Percentiles rank a stretch among this genome's conserved stretches.
Conservation (phyloP, 495 filamentous ascomycete genomes). For the Aspergillus incahuasiensis region DNA sequence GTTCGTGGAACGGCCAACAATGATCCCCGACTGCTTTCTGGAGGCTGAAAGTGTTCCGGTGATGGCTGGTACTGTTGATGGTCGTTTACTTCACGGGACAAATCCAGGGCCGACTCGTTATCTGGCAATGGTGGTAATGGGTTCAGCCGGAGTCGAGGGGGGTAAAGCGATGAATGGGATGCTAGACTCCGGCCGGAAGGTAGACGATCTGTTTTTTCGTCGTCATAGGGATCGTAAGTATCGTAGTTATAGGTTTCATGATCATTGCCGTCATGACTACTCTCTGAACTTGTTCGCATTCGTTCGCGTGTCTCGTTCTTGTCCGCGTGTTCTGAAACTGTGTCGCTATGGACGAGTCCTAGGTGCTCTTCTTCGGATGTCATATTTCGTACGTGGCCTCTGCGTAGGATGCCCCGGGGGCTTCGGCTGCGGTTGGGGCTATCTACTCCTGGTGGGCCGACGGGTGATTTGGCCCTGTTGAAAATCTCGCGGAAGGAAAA, state of each 20-base stretch:
- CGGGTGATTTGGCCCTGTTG: constrained; percentile 37
- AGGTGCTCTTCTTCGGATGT: constrained; percentile 82
- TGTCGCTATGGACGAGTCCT: constrained; percentile 79
- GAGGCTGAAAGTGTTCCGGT: not conserved
- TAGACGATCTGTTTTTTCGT: not conserved
- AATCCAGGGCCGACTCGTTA: constrained; percentile 14
- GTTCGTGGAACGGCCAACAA: constrained; percentile 12
- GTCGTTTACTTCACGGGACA: not conserved
- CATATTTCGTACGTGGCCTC: constrained; percentile 33
- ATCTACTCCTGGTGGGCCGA: constrained; percentile 23
- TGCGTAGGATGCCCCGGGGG: constrained; percentile 35
- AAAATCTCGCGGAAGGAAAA: constrained; percentile 91
- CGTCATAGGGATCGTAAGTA: constrained; percentile 24
- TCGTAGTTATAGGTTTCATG: constrained; percentile 14
- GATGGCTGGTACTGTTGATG: not conserved
- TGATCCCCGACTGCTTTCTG: constrained; percentile 13
- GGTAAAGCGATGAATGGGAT: constrained; percentile 10
- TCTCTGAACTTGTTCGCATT: constrained; percentile 14
- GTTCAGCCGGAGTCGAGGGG: constrained; percentile 14
- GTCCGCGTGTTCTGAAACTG: constrained; percentile 32
- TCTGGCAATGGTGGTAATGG: constrained; percentile 21
- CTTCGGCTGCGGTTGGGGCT: not conserved
- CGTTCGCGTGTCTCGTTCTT: constrained; percentile 36
- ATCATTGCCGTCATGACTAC: constrained; percentile 10
- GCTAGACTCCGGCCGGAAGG: constrained; percentile 6